A percentile compares a stretch with the other conserved stretches of the same genome.
These are phyloP conservation scores for Chaetomium olivaceum DNA, from an alignment of 2,329 filamentous ascomycete genomes.

Conservation along the genomic window DNA sequence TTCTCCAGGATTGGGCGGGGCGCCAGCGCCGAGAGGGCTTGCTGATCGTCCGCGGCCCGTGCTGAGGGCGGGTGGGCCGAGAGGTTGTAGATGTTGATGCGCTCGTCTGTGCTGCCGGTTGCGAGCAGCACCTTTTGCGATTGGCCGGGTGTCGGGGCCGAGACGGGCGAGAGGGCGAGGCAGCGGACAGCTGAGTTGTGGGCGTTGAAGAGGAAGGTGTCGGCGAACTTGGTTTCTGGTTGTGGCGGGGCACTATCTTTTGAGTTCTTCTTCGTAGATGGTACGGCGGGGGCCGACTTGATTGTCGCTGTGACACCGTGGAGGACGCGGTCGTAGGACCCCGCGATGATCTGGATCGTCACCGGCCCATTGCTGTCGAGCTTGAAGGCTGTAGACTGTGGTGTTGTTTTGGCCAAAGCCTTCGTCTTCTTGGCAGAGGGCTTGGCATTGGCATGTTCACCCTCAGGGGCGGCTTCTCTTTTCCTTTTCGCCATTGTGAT, in stretches of 20 bases:
- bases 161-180: constrained; percentile 78
- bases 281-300: constrained; percentile 31
- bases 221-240: constrained; percentile 67
- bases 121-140: constrained; percentile 85
- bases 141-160: constrained; percentile 60
- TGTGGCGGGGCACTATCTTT: constrained; percentile 24
- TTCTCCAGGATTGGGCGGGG: constrained; percentile 79
- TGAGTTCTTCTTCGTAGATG: constrained; percentile 25
- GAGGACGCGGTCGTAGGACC: constrained; percentile 90
- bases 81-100: constrained; percentile 91
- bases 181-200: constrained; percentile 89
- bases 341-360: constrained; percentile 85
- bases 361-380: constrained; percentile 34
- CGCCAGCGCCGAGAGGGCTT: constrained; percentile 66
- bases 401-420: constrained; percentile 18
- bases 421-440: constrained; percentile 29
- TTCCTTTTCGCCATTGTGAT: constrained; percentile 37
- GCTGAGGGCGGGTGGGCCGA: constrained; percentile 64
- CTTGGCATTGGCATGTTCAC: constrained; percentile 22
- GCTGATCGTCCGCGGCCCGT: constrained; percentile 51
- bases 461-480: constrained; percentile 32
- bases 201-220: constrained; percentile 94
- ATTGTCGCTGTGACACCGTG: constrained; percentile 83
- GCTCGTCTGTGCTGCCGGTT: constrained; percentile 88
- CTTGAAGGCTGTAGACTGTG: constrained; percentile 25